A percentile compares a stretch with the other conserved stretches of the same genome.
Evolutionary conservation across 202 grass and related monocot genomes (phyloP).

Genomic region (Sporobolus alterniflorus): DNA sequence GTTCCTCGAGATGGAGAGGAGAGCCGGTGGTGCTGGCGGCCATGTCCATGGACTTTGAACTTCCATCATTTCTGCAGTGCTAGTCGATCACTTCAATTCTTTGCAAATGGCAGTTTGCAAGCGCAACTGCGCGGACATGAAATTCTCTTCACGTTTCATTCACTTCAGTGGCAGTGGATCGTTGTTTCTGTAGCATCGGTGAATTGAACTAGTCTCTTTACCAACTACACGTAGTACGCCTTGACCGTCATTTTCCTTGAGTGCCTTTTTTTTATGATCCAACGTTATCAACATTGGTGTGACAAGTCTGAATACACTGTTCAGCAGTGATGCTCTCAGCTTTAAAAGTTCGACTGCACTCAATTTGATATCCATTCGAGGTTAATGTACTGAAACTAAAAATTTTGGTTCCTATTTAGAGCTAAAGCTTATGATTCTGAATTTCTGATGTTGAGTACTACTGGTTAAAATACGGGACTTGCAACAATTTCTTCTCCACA

Average conservation of each 20-base stretch:
- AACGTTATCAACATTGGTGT: background rate
- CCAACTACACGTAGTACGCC: too few relatives aligned
- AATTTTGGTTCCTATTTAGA: background rate
- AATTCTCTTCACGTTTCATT: background rate
- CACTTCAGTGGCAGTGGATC: background rate
- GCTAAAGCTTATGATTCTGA: too few relatives aligned
- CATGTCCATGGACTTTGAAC: background rate
- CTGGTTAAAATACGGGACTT: background rate
- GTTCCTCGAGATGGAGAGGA: slow-evolving; percentile 74
- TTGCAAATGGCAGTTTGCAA: background rate
- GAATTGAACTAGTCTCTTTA: background rate
- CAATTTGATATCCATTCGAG: background rate
- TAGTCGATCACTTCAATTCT: background rate
- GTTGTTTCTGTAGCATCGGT: background rate
- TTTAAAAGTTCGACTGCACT: background rate
- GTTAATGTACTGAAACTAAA: background rate
- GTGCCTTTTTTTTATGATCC: background rate
- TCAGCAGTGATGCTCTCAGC: background rate
- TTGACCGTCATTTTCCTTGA: too few relatives aligned
- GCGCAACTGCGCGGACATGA: background rate
- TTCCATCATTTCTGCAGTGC: background rate
- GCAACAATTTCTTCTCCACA: background rate
- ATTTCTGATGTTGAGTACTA: background rate
- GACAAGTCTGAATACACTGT: background rate
- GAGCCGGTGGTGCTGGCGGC: slow-evolving; percentile 1